Conservation (phyloP, 2,329 filamentous ascomycete genomes). For the Fonsecaea monophora region DNA sequence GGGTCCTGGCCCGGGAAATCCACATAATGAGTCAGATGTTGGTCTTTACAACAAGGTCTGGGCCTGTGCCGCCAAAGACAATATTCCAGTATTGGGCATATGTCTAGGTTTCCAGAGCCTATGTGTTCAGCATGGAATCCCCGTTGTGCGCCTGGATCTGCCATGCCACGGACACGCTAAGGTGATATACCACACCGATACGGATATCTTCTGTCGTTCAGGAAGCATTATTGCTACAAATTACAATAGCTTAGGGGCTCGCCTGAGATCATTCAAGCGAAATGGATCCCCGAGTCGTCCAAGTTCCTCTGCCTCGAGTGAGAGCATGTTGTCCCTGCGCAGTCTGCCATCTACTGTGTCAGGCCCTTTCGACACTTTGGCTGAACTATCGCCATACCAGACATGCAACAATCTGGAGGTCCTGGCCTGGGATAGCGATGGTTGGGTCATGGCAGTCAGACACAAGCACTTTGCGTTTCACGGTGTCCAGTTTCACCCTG, state of each 20-base stretch:
- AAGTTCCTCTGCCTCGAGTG: constrained; percentile 30
- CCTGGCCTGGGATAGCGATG: constrained; percentile 66
- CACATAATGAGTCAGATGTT: constrained; percentile 73
- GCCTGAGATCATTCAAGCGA: constrained; percentile 18
- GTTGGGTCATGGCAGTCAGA: constrained; percentile 76
- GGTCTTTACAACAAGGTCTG: constrained; percentile 82
- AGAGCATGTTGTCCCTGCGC: constrained; percentile 26
- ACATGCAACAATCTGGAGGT: constrained; percentile 51
- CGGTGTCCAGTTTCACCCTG: constrained; percentile 89
- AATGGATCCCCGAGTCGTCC: constrained; percentile 21
- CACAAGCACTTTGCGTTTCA: constrained; percentile 76
- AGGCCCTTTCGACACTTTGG: not conserved
- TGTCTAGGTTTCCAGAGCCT: constrained; percentile 90
- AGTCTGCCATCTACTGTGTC: constrained; percentile 29
- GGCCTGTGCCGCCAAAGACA: constrained; percentile 63
- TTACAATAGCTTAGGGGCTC: constrained; percentile 50
- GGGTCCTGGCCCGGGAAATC: constrained; percentile 88
- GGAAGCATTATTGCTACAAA: constrained; percentile 72
- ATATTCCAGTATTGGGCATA: constrained; percentile 82
- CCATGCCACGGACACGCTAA: constrained; percentile 85
- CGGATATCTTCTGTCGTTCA: constrained; percentile 71
- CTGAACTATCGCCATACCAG: constrained; percentile 48
- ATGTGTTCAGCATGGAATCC: constrained; percentile 70
- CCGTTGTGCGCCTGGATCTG: constrained; percentile 69
- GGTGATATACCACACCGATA: constrained; percentile 64